A percentile compares a stretch with the other conserved stretches of the same genome.
These are phyloP conservation scores for Candida boidinii DNA, from an alignment of 805 yeast species.

Conservation along the genomic window DNA sequence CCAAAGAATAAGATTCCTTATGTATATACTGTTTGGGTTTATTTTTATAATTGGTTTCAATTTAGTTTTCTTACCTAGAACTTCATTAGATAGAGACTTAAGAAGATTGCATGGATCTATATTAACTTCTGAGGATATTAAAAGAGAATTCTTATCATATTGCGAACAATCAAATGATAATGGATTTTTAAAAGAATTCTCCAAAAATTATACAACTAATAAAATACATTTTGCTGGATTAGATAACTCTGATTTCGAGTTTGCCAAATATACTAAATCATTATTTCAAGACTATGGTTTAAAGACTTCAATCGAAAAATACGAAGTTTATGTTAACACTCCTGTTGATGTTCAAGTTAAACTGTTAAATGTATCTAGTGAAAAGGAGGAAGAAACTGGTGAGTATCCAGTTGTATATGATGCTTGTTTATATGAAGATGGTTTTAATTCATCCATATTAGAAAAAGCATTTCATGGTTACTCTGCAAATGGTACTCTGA, in stretches of 20 bases:
- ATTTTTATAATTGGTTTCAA: conserved; percentile 47
- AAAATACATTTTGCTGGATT: conserved; percentile 41
- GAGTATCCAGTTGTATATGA: conserved; percentile 31
- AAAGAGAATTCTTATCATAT: conserved; percentile 43
- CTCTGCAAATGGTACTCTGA: conserved; percentile 55
- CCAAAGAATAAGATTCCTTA: conserved; percentile 30
- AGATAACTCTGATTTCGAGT: too few relatives aligned
- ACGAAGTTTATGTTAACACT: conserved; percentile 46
- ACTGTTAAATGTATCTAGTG: conserved; percentile 26
- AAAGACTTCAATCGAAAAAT: conserved; percentile 40
- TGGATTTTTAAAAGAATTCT: conserved; percentile 19
- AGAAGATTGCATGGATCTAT: conserved; percentile 62
- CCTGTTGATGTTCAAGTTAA: conserved; percentile 39
- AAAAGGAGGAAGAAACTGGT: conserved; percentile 22
- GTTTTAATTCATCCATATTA: conserved; percentile 25
- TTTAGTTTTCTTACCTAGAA: conserved; percentile 71
- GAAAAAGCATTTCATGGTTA: conserved; percentile 58
- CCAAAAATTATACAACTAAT: conserved; percentile 11
- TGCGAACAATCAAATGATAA: conserved; percentile 27
- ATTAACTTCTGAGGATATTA: conserved; percentile 60
- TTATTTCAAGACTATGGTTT: conserved; percentile 46
- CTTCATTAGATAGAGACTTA: conserved; percentile 75
- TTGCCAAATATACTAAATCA: conserved; percentile 42
- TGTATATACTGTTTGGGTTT: conserved; percentile 40
- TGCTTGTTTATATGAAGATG: conserved; percentile 44